Conservation (phyloP, 2,329 filamentous ascomycete species). For the Xylariaceae sp. region DNA sequence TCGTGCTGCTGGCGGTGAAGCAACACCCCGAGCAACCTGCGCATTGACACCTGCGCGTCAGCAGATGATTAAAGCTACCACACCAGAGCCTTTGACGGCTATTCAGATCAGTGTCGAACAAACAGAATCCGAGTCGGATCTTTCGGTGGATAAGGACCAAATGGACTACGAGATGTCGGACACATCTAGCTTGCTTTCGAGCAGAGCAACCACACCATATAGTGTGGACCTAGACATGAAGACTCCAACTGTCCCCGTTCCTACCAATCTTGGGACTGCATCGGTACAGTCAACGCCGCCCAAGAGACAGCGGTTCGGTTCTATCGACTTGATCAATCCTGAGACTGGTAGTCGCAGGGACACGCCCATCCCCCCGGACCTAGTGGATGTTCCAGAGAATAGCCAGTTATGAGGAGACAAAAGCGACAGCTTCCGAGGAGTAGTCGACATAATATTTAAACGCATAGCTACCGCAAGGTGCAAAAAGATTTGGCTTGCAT, state of each 20-base stretch:
- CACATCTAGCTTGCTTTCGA: slow-evolving; percentile 39
- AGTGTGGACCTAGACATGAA: slow-evolving; percentile 35
- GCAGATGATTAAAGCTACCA: slow-evolving; percentile 8
- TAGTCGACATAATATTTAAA: slow-evolving; percentile 2
- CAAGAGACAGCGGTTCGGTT: slow-evolving; percentile 24
- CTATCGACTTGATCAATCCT: slow-evolving; percentile 28
- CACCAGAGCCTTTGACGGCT: slow-evolving; percentile 22
- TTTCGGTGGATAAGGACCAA: slow-evolving; percentile 6
- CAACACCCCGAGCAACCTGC: slow-evolving; percentile 16
- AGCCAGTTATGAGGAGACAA: neutral
- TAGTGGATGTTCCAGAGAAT: slow-evolving; percentile 16
- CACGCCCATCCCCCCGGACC: slow-evolving; percentile 35
- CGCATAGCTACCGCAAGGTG: slow-evolving; percentile 15
- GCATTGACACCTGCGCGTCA: slow-evolving; percentile 5
- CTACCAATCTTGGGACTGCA: neutral
- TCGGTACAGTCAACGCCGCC: slow-evolving; percentile 2
- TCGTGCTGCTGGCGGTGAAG: slow-evolving; percentile 33
- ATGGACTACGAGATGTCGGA: slow-evolving; percentile 53
- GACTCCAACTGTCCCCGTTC: slow-evolving; percentile 36
- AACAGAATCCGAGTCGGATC: slow-evolving; percentile 24
- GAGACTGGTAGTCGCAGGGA: slow-evolving; percentile 33
- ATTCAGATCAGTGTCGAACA: slow-evolving; percentile 38
- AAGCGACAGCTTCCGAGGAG: neutral
- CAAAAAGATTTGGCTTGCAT: slow-evolving; percentile 7
- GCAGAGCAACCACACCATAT: slow-evolving; percentile 30